Conservation (phyloP, 2,329 filamentous ascomycete genomes). For the Penicillium sp. region DNA sequence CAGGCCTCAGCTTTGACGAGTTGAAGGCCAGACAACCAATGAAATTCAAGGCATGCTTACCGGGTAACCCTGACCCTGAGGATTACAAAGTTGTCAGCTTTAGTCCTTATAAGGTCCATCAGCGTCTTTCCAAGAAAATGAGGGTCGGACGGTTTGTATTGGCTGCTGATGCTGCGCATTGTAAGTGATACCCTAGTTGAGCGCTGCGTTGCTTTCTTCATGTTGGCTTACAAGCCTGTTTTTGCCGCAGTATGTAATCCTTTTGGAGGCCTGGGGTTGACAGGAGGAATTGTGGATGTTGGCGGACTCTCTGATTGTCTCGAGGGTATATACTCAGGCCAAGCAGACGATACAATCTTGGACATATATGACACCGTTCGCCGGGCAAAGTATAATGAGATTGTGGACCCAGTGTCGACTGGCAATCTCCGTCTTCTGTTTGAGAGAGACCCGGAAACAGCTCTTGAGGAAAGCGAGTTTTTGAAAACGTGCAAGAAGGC, state of each 20-base stretch:
- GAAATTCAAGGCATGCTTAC: not conserved
- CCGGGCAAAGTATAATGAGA: not conserved
- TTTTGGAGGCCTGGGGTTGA: not conserved
- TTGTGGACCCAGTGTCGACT: not conserved
- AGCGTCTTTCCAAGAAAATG: not conserved
- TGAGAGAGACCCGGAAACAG: not conserved
- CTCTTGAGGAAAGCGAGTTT: not conserved
- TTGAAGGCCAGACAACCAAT: not conserved
- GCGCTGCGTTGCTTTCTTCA: not conserved
- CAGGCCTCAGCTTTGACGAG: not conserved
- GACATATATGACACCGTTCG: not conserved
- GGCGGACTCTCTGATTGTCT: not conserved
- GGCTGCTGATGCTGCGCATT: conserved; percentile 2
- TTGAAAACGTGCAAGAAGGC: not conserved
- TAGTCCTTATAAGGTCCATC: not conserved
- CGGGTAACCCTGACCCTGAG: not conserved
- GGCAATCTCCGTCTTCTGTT: not conserved
- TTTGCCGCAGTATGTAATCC: not conserved
- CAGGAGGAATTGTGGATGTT: not conserved
- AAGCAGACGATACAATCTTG: not conserved
- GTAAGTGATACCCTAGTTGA: not conserved
- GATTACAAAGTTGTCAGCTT: not conserved
- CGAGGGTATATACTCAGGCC: not conserved
- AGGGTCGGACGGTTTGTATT: not conserved
- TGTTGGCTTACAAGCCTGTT: no score